A percentile compares a stretch with the other conserved stretches of the same genome.
phyloP scores from a whole-genome alignment of 2,329 filamentous ascomycete genomes.

The Neonectria ditissima region DNA sequence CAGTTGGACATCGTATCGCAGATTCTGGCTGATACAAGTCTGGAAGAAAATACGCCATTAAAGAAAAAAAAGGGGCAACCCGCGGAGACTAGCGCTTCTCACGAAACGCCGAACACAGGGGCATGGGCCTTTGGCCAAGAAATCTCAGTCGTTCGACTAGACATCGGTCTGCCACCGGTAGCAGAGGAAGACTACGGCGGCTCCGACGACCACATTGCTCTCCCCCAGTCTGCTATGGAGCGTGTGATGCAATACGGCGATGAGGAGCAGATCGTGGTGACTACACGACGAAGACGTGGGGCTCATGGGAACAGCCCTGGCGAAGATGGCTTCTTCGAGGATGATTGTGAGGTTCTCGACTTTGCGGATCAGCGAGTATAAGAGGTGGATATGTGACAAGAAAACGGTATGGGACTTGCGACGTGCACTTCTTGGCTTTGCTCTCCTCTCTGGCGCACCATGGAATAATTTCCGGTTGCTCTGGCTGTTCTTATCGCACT shows the following conservation, averaged over 20 bases:
- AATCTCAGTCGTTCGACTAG: slow-evolving; percentile 63
- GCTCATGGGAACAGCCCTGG: slow-evolving; percentile 63
- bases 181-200: slow-evolving; percentile 65
- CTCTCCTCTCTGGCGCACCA: slow-evolving; percentile 38
- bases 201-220: slow-evolving; percentile 67
- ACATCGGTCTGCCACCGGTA: slow-evolving; percentile 60
- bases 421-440: slow-evolving; percentile 34
- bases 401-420: slow-evolving; percentile 27
- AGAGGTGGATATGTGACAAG: slow-evolving; percentile 36
- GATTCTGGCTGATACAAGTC: slow-evolving; percentile 55
- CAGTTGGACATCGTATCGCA: slow-evolving; percentile 53
- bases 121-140: slow-evolving; percentile 72
- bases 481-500: slow-evolving; percentile 27
- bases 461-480: slow-evolving; percentile 27
- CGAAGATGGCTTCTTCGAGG: slow-evolving; percentile 88
- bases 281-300: slow-evolving; percentile 76
- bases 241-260: slow-evolving; percentile 70
- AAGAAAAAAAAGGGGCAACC: slow-evolving; percentile 53
- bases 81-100: slow-evolving; percentile 30
- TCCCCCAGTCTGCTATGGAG: slow-evolving; percentile 74
- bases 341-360: slow-evolving; percentile 91
- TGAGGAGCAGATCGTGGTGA: slow-evolving; percentile 84
- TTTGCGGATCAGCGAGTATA: slow-evolving; percentile 80
- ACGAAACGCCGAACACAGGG: slow-evolving; percentile 32
- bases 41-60: slow-evolving; percentile 54